Percentiles rank a stretch among this genome's conserved stretches.
These are phyloP conservation scores for Rhynchospora breviuscula DNA, from an alignment of 176 grass and related monocot genomes.

Conservation along the genomic window DNA sequence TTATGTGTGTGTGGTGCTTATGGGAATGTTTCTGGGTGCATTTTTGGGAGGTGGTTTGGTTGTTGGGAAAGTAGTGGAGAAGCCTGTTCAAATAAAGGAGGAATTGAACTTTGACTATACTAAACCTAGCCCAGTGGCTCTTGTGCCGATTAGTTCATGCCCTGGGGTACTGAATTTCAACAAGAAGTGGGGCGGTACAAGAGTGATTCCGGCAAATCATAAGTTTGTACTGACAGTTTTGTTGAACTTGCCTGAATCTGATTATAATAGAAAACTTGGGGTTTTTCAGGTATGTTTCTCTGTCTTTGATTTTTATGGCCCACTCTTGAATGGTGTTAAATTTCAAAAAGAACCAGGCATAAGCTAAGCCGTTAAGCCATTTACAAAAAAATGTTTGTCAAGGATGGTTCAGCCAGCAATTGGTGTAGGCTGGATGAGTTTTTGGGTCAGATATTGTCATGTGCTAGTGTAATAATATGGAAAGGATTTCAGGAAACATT, in stretches of 20 bases:
- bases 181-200: conserved; percentile 13
- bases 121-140: conserved; percentile 51
- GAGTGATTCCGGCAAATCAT: conserved; percentile 58
- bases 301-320: background rate
- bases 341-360: background rate
- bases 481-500: background rate
- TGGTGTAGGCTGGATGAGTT: background rate
- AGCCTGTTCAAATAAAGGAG: conserved; percentile 62
- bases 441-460: background rate
- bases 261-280: conserved; percentile 80
- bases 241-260: conserved; percentile 73
- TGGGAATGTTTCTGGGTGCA: conserved; percentile 46
- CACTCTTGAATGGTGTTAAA: background rate
- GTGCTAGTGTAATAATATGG: too few species aligned
- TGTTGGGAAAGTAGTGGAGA: conserved; percentile 45
- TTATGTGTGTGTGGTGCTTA: conserved; percentile 56
- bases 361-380: background rate
- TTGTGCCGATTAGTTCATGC: conserved; percentile 39
- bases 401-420: background rate
- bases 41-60: conserved; percentile 61
- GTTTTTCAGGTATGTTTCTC: conserved; percentile 73
- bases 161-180: background rate
- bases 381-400: background rate
- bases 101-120: conserved; percentile 91
- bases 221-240: conserved; percentile 55